These are phyloP conservation scores for Penicillium paneum DNA, from an alignment of 2,329 filamentous ascomycete genomes.

Conservation along the genomic window DNA sequence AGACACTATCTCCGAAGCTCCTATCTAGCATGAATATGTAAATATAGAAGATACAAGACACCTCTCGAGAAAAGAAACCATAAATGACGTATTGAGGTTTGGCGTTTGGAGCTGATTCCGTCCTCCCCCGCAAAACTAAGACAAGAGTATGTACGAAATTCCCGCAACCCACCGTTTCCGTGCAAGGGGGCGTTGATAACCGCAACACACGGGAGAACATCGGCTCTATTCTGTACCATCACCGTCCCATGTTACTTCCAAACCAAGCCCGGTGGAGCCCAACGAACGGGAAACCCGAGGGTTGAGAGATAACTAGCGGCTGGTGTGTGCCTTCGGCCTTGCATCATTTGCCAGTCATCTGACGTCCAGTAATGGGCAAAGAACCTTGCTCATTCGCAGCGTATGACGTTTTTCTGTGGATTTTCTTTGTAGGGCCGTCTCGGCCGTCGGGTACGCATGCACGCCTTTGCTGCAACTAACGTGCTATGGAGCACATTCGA, in stretches of 20 bases:
- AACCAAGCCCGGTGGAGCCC: background rate
- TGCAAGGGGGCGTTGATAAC: background rate
- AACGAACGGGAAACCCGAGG: background rate
- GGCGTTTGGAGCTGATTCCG: background rate
- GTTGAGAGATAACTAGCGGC: background rate
- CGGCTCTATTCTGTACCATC: background rate
- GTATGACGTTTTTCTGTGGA: background rate
- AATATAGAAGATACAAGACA: background rate
- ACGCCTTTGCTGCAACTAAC: slow-evolving; percentile 9
- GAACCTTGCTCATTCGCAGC: background rate
- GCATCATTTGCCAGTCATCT: slow-evolving; percentile 13
- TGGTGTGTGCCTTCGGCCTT: slow-evolving; percentile 8
- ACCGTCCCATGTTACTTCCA: slow-evolving; percentile 2
- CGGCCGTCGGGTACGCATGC: slow-evolving; percentile 21
- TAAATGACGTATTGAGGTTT: background rate
- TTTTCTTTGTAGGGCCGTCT: slow-evolving; percentile 12
- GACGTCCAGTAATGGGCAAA: background rate
- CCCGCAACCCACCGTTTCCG: background rate
- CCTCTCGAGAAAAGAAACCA: too few relatives aligned
- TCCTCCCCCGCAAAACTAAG: background rate
- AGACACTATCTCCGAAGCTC: slow-evolving; percentile 7
- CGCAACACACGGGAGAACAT: background rate
- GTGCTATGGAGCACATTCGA: background rate
- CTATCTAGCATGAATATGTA: background rate
- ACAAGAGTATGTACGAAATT: background rate